Evolutionary conservation across 2,329 filamentous ascomycete genomes (phyloP).

Genomic region (Didymella lethalis): DNA sequence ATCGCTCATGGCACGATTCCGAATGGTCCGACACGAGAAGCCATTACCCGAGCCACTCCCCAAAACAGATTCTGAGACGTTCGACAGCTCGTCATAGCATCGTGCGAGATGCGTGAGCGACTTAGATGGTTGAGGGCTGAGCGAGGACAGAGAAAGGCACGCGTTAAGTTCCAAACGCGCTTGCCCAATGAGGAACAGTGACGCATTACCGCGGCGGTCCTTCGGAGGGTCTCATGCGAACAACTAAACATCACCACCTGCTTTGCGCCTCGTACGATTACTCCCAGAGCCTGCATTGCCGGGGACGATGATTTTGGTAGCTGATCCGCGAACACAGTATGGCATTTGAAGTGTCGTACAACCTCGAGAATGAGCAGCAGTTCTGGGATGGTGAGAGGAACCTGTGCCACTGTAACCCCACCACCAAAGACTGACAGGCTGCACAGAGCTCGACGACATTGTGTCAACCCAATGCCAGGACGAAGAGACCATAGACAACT

Average conservation of each 20-base stretch:
- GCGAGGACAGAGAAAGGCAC: background rate
- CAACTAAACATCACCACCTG: slow-evolving; percentile 33
- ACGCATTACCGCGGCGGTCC: slow-evolving; percentile 36
- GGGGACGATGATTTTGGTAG: slow-evolving; percentile 49
- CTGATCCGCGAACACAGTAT: slow-evolving; percentile 56
- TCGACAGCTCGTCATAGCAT: background rate
- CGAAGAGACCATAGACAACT: slow-evolving; percentile 79
- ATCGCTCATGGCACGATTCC: background rate
- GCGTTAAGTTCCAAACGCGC: slow-evolving; percentile 7
- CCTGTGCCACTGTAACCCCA: slow-evolving; percentile 34
- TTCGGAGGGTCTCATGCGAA: slow-evolving; percentile 32
- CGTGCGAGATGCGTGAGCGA: background rate
- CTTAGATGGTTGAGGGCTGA: background rate
- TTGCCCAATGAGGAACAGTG: slow-evolving; percentile 25
- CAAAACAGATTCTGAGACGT: background rate
- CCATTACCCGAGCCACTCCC: too few relatives aligned
- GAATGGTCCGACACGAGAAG: background rate
- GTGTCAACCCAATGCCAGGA: slow-evolving; percentile 66
- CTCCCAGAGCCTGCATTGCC: slow-evolving; percentile 32
- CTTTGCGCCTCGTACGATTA: slow-evolving; percentile 31
- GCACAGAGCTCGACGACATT: slow-evolving; percentile 71
- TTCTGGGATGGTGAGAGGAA: slow-evolving; percentile 81
- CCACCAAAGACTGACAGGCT: slow-evolving; percentile 34
- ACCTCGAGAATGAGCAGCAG: slow-evolving; percentile 80
- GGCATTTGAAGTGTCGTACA: slow-evolving; percentile 73